phyloP scores from a whole-genome alignment of 2,329 filamentous ascomycete genomes.

The Neonectria punicea region DNA sequence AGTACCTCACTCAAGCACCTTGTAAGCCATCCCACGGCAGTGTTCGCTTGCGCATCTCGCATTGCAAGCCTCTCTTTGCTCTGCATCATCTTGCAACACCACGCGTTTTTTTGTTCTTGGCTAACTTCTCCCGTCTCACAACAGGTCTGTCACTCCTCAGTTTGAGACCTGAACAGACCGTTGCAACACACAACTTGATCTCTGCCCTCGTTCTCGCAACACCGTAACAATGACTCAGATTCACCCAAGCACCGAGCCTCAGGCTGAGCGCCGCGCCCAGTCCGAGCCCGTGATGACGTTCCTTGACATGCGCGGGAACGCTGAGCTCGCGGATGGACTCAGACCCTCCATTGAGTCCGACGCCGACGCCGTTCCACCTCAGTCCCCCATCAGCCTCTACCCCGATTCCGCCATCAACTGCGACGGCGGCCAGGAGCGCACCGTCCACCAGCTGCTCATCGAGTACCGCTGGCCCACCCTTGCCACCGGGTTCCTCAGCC shows the following conservation, averaged over 20 bases:
- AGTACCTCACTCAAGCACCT: background rate
- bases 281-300: background rate
- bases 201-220: background rate
- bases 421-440: background rate
- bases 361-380: too few species aligned
- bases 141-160: background rate
- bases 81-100: background rate
- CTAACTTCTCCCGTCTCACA: background rate
- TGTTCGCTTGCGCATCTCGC: background rate
- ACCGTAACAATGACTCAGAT: background rate
- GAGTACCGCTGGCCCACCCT: background rate
- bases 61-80: background rate
- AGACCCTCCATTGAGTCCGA: too few species aligned
- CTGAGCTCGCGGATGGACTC: too few species aligned
- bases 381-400: too few species aligned
- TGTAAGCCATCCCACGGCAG: background rate
- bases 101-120: too few species aligned
- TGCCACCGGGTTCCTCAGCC: background rate
- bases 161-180: too few species aligned
- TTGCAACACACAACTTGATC: too few species aligned
- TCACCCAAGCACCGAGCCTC: too few species aligned
- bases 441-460: too few species aligned
- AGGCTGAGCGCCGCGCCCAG: too few species aligned
- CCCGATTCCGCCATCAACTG: background rate
- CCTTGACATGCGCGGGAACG: too few species aligned